phyloP scores from a whole-genome alignment of 352 stramenopile species.

The Phytophthora pini region DNA sequence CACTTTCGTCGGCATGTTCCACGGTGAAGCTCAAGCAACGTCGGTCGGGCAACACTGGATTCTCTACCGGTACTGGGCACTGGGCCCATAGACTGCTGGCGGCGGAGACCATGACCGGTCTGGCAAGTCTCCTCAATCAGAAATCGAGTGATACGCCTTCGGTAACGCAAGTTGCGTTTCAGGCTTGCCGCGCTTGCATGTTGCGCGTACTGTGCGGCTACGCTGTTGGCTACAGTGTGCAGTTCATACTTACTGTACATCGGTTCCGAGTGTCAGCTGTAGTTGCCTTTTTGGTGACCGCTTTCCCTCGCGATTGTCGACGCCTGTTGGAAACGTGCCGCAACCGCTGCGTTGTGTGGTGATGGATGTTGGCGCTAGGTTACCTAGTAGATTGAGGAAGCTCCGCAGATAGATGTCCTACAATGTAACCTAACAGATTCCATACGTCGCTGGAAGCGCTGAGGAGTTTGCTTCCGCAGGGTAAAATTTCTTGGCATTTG shows the following conservation, averaged over 20 bases:
- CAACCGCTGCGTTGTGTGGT: not conserved
- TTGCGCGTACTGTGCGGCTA: not conserved
- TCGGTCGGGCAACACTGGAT: no score
- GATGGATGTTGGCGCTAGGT: not conserved
- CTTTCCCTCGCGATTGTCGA: constrained; percentile 6
- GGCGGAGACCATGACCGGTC: no score
- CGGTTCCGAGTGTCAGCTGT: not conserved
- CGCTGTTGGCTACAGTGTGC: not conserved
- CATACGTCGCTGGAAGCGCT: no score
- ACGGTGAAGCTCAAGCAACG: no score
- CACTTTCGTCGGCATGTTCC: constrained; percentile 12
- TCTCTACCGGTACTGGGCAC: no score
- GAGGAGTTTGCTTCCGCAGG: no score
- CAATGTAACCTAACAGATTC: no score
- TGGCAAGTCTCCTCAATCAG: constrained; percentile 3
- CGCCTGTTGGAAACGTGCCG: constrained; percentile 1
- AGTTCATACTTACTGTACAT: not conserved
- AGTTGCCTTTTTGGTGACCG: not conserved
- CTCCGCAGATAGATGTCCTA: no score
- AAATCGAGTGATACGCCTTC: not conserved
- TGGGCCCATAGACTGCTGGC: no score
- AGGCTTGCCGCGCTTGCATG: not conserved
- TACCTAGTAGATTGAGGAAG: no score
- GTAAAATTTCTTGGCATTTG: no score
- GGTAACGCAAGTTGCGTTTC: constrained; percentile 7